Evolutionary conservation across 2,329 filamentous ascomycete species (phyloP).

Genomic region (Penicillium frequentans): DNA sequence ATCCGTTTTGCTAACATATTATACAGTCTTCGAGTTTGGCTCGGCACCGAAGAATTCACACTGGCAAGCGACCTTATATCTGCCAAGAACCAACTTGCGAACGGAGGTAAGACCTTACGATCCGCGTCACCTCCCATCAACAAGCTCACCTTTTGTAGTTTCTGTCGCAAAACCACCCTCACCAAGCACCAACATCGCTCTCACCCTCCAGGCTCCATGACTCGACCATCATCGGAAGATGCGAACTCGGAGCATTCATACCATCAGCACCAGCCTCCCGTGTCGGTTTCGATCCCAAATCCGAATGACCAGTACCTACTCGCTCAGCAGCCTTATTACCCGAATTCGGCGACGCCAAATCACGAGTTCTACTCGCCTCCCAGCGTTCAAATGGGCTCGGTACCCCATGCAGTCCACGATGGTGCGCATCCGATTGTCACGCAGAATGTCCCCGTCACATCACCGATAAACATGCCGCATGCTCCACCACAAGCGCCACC

Average conservation of each 20-base stretch:
- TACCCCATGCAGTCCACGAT: slow-evolving; percentile 28
- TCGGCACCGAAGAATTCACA: slow-evolving; percentile 42
- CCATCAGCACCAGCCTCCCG: slow-evolving; percentile 24
- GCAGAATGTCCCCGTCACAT: slow-evolving; percentile 31
- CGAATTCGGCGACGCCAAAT: slow-evolving; percentile 32
- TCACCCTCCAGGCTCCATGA: slow-evolving; percentile 35
- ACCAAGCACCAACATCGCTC: slow-evolving; percentile 43
- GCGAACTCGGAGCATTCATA: slow-evolving; percentile 39
- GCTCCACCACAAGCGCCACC: slow-evolving; percentile 30
- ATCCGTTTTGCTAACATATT: slow-evolving; percentile 8
- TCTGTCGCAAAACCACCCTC: slow-evolving; percentile 43
- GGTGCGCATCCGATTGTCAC: slow-evolving; percentile 29
- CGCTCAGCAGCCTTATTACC: slow-evolving; percentile 37
- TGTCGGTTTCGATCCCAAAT: slow-evolving; percentile 30
- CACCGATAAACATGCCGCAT: slow-evolving; percentile 31
- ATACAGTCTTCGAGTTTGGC: slow-evolving; percentile 41
- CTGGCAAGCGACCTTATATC: slow-evolving; percentile 42
- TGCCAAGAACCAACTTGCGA: slow-evolving; percentile 43
- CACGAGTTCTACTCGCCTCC: slow-evolving; percentile 40
- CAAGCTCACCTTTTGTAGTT: slow-evolving; percentile 25
- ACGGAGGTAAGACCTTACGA: slow-evolving; percentile 30
- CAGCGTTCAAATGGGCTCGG: slow-evolving; percentile 31
- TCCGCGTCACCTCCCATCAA: not conserved
- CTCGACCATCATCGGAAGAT: slow-evolving; percentile 38
- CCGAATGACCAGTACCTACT: slow-evolving; percentile 38